Percentiles rank a stretch among this genome's conserved stretches.
These are phyloP conservation scores for Candida yuanshanica DNA, from an alignment of 805 yeast genomes.

Conservation along the genomic window DNA sequence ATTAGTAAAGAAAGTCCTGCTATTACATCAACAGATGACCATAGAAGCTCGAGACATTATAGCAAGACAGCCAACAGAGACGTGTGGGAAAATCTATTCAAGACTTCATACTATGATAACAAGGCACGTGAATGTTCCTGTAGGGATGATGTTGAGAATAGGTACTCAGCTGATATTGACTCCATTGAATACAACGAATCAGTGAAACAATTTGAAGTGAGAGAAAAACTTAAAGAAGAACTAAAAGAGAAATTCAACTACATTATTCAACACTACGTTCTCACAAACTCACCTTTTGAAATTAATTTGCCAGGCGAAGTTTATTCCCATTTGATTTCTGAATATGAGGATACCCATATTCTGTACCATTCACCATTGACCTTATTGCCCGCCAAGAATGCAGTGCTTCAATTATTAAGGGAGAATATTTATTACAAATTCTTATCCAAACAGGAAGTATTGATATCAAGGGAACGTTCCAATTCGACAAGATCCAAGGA, in stretches of 20 bases:
- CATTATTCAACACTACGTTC: conserved; percentile 37
- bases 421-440: conserved; percentile 29
- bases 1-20: conserved; percentile 9
- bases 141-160: conserved; percentile 8
- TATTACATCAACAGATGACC: background rate
- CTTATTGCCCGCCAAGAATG: conserved; percentile 27
- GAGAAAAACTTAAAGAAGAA: conserved; percentile 18
- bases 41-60: background rate
- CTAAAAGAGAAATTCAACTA: conserved; percentile 30
- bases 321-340: conserved; percentile 25
- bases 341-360: conserved; percentile 19
- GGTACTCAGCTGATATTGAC: background rate
- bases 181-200: conserved; percentile 15
- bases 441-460: conserved; percentile 18
- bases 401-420: conserved; percentile 26
- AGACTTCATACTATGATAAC: conserved; percentile 9
- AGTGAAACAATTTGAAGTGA: conserved; percentile 12
- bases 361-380: conserved; percentile 29
- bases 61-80: conserved; percentile 1
- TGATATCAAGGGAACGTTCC: conserved; percentile 8
- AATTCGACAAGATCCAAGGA: background rate
- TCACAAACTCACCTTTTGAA: conserved; percentile 39
- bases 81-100: conserved; percentile 15
- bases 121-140: conserved; percentile 10
- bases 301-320: conserved; percentile 42